Evolutionary conservation across 192 early-diverging fungal genomes (phyloP).

Genomic region (Backusella westeae): DNA sequence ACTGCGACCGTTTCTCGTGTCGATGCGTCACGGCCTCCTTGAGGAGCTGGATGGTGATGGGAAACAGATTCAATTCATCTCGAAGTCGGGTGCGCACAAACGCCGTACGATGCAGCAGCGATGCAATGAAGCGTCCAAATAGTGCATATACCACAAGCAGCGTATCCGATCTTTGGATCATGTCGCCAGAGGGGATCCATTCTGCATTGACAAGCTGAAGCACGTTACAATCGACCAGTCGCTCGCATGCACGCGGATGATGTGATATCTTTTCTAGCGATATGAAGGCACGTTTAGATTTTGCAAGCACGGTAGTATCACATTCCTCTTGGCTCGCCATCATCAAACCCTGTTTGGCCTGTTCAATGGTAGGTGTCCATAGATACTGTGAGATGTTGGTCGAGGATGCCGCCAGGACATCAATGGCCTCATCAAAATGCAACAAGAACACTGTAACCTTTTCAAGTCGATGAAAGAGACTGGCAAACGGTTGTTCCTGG

Average conservation of each 20-base stretch:
- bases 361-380: constrained; percentile 10
- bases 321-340: background rate
- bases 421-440: constrained; percentile 10
- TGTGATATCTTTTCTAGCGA: background rate
- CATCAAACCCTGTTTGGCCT: background rate
- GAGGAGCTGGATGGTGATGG: background rate
- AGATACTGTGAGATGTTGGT: background rate
- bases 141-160: background rate
- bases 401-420: background rate
- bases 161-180: background rate
- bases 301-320: background rate
- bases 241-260: constrained; percentile 14
- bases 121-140: constrained; percentile 5
- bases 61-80: background rate
- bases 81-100: constrained; percentile 9
- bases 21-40: background rate
- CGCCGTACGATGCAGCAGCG: background rate
- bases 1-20: background rate
- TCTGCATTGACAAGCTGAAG: background rate
- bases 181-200: background rate
- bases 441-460: background rate
- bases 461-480: background rate
- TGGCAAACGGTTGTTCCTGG: background rate
- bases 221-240: background rate
- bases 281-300: constrained; percentile 9